Evolutionary conservation across 1,284 basidiomycete genomes (phyloP), one percentile per base, ranked within the genome.

Genomic region (Rhodotorula sp.): DNA sequence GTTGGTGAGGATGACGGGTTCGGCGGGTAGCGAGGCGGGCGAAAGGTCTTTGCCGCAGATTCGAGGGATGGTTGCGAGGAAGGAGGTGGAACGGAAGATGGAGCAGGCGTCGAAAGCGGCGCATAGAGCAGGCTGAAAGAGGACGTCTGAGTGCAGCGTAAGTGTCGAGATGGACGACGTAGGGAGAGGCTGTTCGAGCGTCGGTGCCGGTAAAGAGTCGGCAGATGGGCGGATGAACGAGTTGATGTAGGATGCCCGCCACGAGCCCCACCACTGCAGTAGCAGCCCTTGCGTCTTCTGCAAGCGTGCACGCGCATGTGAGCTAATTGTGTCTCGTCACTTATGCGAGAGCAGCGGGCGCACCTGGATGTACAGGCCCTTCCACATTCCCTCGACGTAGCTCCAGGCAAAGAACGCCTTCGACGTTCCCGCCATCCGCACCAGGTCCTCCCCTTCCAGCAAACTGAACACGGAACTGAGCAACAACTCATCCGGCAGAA

Each of bases 71-170:
- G 67, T 68, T 4, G 71, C 52, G 29, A 49, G 34, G 60, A 76
- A 76, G 20, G 51, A 53, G 20, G 59, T 49, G 9, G 66, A 49
- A 29, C 22, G 34, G 30, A 58, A 66, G 24, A 76, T 32, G 27
- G 46, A 32, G 15, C 32, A 30, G 22, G 73, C 47, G 58, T 74
- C 73, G 32, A 73, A 77, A n/a, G 69, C 60, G 17, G 79, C 75
- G 59, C 76, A 77, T 15, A 79, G 70, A 24, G 72, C 67, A 2
- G 79, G 79, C 44, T 78, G 76, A 67, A 77, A 80, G 44, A 80
- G 77, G 19, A 78, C 76, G 67, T 80, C 79, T 19, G 77, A 79
- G 68, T 73, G 78, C 47, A 79, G 59, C 20, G 70, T 62, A 4
- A 64, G 71, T 13, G 74, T 73, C 10, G 55, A 48, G 32, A 79